Conservation (phyloP, 805 yeast species). For the Hyphopichia homilentoma region DNA sequence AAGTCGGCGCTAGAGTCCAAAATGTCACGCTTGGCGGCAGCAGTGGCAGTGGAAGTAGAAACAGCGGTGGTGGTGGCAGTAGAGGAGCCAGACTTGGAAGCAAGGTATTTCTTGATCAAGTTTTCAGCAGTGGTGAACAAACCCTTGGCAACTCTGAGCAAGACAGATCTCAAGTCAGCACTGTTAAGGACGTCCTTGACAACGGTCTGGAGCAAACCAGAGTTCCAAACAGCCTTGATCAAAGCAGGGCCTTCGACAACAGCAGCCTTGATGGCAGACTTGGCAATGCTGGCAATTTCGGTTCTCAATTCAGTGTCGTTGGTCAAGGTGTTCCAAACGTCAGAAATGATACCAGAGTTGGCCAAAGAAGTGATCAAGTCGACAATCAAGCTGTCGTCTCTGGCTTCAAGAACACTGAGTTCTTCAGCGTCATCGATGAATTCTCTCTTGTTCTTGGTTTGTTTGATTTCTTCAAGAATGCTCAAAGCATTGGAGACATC, state of each 20-base stretch:
- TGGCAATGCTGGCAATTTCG: conserved; percentile 22
- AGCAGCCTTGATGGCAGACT: conserved; percentile 30
- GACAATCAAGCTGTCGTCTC: conserved; percentile 34
- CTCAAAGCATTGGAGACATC: conserved; percentile 31
- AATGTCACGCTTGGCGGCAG: conserved; percentile 12
- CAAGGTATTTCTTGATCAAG: conserved; percentile 13
- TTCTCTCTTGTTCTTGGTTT: conserved; percentile 36
- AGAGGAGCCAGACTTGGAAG: conserved; percentile 6
- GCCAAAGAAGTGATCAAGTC: conserved; percentile 34
- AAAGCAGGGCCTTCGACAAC: conserved; percentile 39
- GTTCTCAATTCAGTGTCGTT: conserved; percentile 24
- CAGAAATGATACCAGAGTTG: conserved; percentile 35
- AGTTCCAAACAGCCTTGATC: conserved; percentile 37
- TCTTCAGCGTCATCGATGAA: conserved; percentile 24
- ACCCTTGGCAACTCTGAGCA: conserved; percentile 30
- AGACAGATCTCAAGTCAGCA: conserved; percentile 28
- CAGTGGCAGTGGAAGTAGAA: conserved; percentile 13
- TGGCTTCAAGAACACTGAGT: conserved; percentile 22
- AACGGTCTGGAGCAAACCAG: conserved; percentile 34
- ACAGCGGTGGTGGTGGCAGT: conserved; percentile 11
- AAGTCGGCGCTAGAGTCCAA: conserved; percentile 12
- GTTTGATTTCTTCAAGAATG: conserved; percentile 29
- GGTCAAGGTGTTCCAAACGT: conserved; percentile 33
- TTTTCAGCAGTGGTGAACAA: conserved; percentile 29
- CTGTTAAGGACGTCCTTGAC: conserved; percentile 30